A percentile compares a stretch with the other conserved stretches of the same genome.
phyloP scores from a whole-genome alignment of 225 moss, liverwort and hornwort species.

The Pseudisothecium myosuroides region DNA sequence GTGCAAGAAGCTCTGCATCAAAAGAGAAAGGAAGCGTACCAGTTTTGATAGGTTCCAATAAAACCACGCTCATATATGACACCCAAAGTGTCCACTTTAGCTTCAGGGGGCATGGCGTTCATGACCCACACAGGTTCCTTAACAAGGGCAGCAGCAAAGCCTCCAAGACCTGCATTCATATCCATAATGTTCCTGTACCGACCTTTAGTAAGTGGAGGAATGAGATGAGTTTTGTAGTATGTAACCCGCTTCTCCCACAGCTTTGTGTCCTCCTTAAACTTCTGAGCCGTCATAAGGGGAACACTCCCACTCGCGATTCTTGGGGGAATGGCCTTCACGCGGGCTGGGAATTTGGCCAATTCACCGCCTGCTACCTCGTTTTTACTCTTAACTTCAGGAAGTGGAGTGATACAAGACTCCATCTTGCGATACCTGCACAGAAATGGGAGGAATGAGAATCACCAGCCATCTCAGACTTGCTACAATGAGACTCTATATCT shows the following conservation, averaged over 20 bases:
- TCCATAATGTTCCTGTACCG: slow-evolving; percentile 90
- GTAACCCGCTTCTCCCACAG: slow-evolving; percentile 50
- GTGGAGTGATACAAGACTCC: slow-evolving; percentile 80
- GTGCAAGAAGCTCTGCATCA: not conserved
- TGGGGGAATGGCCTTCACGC: slow-evolving; percentile 57
- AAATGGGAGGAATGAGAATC: not conserved
- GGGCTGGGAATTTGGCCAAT: slow-evolving; percentile 62
- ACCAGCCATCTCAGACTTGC: not conserved
- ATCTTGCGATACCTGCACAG: slow-evolving; percentile 64
- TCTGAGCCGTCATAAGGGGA: slow-evolving; percentile 40
- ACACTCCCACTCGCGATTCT: slow-evolving; percentile 58
- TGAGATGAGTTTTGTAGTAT: slow-evolving; percentile 35
- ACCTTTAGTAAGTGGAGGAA: slow-evolving; percentile 40
- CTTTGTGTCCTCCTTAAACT: slow-evolving; percentile 39
- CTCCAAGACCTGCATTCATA: slow-evolving; percentile 89
- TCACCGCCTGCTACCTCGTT: slow-evolving; percentile 62
- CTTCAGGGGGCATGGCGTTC: slow-evolving; percentile 70
- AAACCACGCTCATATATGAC: slow-evolving; percentile 76
- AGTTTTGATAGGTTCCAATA: slow-evolving; percentile 91
- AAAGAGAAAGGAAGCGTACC: slow-evolving; percentile 13
- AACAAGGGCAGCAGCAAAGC: slow-evolving; percentile 75
- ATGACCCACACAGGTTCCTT: slow-evolving; percentile 76
- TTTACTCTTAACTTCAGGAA: slow-evolving; percentile 46
- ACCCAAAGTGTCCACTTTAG: slow-evolving; percentile 63
- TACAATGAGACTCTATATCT: not conserved